Base-by-base conservation (phyloP, 192 early-diverging fungal genomes). In the Mortierella claussenii region DNA sequence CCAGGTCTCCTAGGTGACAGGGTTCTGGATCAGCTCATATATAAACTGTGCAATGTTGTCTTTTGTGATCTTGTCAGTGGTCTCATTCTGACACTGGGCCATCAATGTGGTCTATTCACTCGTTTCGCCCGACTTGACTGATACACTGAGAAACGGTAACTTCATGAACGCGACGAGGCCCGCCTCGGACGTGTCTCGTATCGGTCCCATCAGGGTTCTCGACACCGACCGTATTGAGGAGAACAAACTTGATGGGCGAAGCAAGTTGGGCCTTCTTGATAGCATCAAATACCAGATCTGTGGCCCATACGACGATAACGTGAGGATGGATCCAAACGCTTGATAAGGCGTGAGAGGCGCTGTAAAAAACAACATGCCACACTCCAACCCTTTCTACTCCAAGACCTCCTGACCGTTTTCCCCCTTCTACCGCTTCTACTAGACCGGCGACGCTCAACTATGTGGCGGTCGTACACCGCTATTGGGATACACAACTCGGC, bases 1-100 rank as follows among this genome's bases (percentile, higher is more conserved):
- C 64, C 64, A 66, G 20, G 46, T 12, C 27, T 55, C 54, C 63
- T 53, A 65, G 8, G 18, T 54, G 13, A 20, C n/a, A 8, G 51
- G 63, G 34, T 46, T 40, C 18, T 34, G 31, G 15, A 55, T 11
- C 18, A 65, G 23, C 43, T 65, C 63, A 30, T 53, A 65, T 53
- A 65, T 65, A 26, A 65, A 65, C 24, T 65, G 63, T 5, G 63
- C 63, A 56, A 65, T 65, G 32, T 65, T 65, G 17, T 51, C 51
- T 44, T 36, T 65, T 15, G 52, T 65, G 32, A 65, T 36, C 34
- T 55, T 47, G 30, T 65, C 63, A 2, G 63, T n/a, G n/a, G n/a
- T n/a, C n/a, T n/a, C n/a, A n/a, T n/a, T n/a, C n/a, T n/a, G n/a
- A n/a, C n/a, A n/a, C n/a, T n/a, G n/a, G n/a, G n/a, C n/a, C n/a